Conservation (phyloP, 768 basidiomycete species). For the Tricholoma flavovirens region DNA sequence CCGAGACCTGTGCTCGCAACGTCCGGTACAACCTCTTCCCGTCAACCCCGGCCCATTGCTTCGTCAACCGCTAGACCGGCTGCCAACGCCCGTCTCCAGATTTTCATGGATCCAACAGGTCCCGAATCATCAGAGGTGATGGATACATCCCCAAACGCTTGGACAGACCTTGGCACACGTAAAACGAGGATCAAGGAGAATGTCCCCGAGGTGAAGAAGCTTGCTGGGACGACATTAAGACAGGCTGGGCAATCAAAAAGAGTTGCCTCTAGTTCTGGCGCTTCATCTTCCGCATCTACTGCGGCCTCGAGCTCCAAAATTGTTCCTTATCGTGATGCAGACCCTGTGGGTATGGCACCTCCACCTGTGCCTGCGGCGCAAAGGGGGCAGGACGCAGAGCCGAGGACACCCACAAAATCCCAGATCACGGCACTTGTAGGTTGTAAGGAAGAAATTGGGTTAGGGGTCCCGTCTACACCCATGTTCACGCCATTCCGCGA, state of each 20-base stretch:
- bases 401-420: conserved; percentile 28
- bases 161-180: conserved; percentile 72
- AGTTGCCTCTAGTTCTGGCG: conserved; percentile 34
- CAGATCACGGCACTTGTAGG: conserved; percentile 37
- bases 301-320: conserved; percentile 47
- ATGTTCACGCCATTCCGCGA: conserved; percentile 71
- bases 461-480: conserved; percentile 39
- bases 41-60: conserved; percentile 9
- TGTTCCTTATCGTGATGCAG: conserved; percentile 59
- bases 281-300: conserved; percentile 20
- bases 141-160: conserved; percentile 41
- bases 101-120: conserved; percentile 70
- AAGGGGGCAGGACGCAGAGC: conserved; percentile 21
- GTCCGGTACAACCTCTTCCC: conserved; percentile 26
- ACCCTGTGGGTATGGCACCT: conserved; percentile 40
- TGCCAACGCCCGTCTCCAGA: conserved; percentile 55
- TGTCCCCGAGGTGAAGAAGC: conserved; percentile 61
- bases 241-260: conserved; percentile 56
- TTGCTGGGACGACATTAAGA: conserved; percentile 59
- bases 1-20: conserved; percentile 33
- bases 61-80: conserved; percentile 27
- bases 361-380: conserved; percentile 29
- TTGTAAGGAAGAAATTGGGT: conserved; percentile 15
- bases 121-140: conserved; percentile 36
- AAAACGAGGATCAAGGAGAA: conserved; percentile 79